A percentile compares a stretch with the other conserved stretches of the same genome.
These are phyloP conservation scores for Colletotrichum zoysiae DNA, from an alignment of 2,329 filamentous ascomycete species.

Conservation along the genomic window DNA sequence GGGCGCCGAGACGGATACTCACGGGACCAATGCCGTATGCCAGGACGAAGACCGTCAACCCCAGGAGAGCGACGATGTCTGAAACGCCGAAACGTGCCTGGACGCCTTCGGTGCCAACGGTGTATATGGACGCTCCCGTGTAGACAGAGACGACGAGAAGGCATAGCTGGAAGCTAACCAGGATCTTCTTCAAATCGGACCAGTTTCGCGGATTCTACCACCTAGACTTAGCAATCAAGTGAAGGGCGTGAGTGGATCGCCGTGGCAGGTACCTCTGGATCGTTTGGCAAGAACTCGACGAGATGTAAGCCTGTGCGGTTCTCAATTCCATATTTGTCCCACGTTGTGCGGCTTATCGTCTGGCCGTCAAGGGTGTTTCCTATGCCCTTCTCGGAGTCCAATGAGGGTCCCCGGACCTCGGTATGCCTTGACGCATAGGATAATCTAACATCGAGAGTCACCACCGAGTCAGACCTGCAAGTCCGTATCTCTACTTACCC, in stretches of 20 bases:
- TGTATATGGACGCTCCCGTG: conserved; percentile 73
- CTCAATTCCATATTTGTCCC: conserved; percentile 24
- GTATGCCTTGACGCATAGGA: conserved; percentile 20
- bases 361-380: conserved; percentile 15
- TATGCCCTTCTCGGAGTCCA: neutral
- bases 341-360: conserved; percentile 12
- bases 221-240: neutral
- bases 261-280: conserved; percentile 30
- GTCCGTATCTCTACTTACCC: neutral
- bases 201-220: conserved; percentile 84
- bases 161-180: conserved; percentile 70
- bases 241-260: no score
- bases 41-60: conserved; percentile 81
- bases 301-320: conserved; percentile 15
- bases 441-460: neutral
- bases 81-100: conserved; percentile 74
- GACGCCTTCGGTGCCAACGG: conserved; percentile 77
- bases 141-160: conserved; percentile 53
- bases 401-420: neutral
- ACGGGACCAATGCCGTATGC: conserved; percentile 78
- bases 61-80: conserved; percentile 78
- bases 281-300: conserved; percentile 37
- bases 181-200: conserved; percentile 67
- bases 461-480: neutral
- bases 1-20: neutral